Evolutionary conservation across 139 green algal genomes (phyloP), one percentile per base, ranked within the genome.

Genomic region (Yamagishiella unicocca): DNA sequence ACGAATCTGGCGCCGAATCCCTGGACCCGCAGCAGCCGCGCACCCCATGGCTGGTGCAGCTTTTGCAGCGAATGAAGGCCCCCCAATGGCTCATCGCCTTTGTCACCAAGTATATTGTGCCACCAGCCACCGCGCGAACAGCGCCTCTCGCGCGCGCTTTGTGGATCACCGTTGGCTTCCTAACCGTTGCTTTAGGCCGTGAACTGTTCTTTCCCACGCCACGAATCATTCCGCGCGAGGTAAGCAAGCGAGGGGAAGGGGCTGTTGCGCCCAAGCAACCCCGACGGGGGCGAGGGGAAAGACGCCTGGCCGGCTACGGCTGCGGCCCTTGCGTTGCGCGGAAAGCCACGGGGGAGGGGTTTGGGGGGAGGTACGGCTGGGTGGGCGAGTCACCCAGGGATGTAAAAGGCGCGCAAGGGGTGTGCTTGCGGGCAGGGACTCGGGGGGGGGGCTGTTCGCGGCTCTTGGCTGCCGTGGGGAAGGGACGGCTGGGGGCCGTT

Each of bases 151-250:
- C 73, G 38, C 76, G 77, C 40, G 64, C 64, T 4, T 29, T 80
- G 5, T 72, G 76, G 46, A 76, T 90, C 12, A 58, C 54, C 24
- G 22, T 72, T 0, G 50, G 73, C 2, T 90, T 90, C 77, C 3
- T 86, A 17, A 22, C 17, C 0, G 77, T 90, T 25, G 77, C 85
- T 2, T 12, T 82, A 19, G 40, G 43, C 1, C 77, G 85, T 37
- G 55, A 86, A 14, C 55, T 80, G 2, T n/a, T 82, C 9, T 77
- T 73, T 21, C 54, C 77, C 64, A 68, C 25, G 2, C 74, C 67
- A 14, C 46, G 71, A 21, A 29, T 91, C 38, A 40, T 58, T 4
- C 74, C 75, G 1, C 76, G 83, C 1, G 83, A 91, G 88, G 85
- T 90, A 33, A 42, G 87, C 31, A 29, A 76, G 22, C 54, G n/a